phyloP scores from a whole-genome alignment of 441 rosid genomes.

The Metrosideros polymorpha region DNA sequence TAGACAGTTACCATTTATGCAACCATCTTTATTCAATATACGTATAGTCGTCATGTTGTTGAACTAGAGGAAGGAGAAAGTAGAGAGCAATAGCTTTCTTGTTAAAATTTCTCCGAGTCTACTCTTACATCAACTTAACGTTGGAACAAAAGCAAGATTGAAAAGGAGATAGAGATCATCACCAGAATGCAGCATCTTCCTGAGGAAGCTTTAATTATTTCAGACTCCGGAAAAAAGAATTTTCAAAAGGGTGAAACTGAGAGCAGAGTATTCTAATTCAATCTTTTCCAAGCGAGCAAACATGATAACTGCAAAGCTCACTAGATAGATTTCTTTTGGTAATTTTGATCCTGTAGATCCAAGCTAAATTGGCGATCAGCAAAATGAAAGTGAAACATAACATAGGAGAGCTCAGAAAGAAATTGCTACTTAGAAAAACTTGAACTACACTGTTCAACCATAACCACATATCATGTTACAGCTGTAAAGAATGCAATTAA shows the following conservation, averaged over 20 bases:
- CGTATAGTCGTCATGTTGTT: not conserved
- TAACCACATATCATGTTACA: not conserved
- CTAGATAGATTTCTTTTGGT: not conserved
- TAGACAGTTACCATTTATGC: not conserved
- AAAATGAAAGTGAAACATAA: not conserved
- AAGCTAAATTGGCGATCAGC: not conserved
- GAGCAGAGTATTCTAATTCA: not conserved
- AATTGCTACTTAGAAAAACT: not conserved
- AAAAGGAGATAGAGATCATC: not conserved
- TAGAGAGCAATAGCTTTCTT: not conserved
- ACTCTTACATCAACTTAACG: not conserved
- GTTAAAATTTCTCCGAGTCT: not conserved
- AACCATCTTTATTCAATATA: not conserved
- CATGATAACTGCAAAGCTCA: not conserved
- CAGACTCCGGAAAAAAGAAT: slow-evolving; percentile 54
- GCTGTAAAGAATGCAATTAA: not conserved
- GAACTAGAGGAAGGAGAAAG: not conserved
- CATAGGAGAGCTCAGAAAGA: not conserved
- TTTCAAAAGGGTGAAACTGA: not conserved
- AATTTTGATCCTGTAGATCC: not conserved
- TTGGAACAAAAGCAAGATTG: not conserved
- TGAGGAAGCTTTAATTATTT: slow-evolving; percentile 95
- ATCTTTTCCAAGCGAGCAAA: not conserved
- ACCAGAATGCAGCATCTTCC: slow-evolving; percentile 93
- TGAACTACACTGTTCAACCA: not conserved